Base-by-base conservation (phyloP, 2,329 filamentous ascomycete species). In the Ascosphaera apis region DNA sequence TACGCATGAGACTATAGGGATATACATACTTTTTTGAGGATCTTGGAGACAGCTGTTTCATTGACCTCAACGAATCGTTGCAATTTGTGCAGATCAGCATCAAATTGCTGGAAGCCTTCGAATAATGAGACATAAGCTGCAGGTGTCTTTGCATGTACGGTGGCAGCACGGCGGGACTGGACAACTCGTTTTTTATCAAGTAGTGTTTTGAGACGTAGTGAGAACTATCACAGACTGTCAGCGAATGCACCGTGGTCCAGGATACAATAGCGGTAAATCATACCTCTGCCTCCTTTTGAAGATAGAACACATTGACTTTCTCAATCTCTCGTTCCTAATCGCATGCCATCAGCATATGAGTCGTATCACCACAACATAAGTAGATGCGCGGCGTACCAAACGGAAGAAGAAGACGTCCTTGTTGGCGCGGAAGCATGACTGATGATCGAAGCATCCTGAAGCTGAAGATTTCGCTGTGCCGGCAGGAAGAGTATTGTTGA, bases 381-480 rank as follows among this genome's bases (percentile, higher is more conserved):
- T 19, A 13, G 6, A 25, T 13, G 15, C 25, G 4, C 36, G 28
- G 45, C 72, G 53, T 69, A 92, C 83, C 56, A 98, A 65, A 56
- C 88, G 80, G 55, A 95, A 95, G 67, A 98, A 98, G 60, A 98
- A 98, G 8, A 86, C 91, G 38, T 86, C 86, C 60, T 91, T 93
- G 61, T 98, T 98, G 39, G 86, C 88, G 56, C 93, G 84, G 35
- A 95, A 65, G 33, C 83, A 77, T 35, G 76, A 73, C 58, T 91
- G 84, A n/a, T 83, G 74, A 54, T 93, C 83, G 40, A 62, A 53
- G 27, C 56, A 48, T 41, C 64, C 59, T 42, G 57, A 52, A 37
- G 48, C 47, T 39, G 53, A 48, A 15, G 50, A n/a, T n/a, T n/a
- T n/a, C n/a, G n/a, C n/a, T n/a, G n/a, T n/a, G n/a, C n/a, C n/a